Base-by-base conservation (phyloP, 768 basidiomycete genomes). In the Leucosporidium yakuticum region DNA sequence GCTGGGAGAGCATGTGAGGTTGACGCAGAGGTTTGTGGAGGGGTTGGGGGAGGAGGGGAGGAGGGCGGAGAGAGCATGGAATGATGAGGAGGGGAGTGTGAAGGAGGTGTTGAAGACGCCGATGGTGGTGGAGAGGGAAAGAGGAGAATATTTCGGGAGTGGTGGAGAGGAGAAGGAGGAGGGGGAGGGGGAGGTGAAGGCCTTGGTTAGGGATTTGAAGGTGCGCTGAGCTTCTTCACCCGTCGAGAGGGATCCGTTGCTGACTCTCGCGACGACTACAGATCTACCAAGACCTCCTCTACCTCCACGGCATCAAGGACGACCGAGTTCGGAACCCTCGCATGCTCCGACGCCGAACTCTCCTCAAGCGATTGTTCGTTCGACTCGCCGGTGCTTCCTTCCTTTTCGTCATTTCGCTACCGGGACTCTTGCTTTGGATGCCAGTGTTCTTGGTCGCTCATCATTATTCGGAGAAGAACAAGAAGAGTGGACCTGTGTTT, bases 1-100 rank as follows among this genome's bases (percentile, higher is more conserved):
- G 63, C 81, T 94, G 21, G 91, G 92, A 17, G 88, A 94, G 77
- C 85, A 90, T 76, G 87, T 93, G 32, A 84, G 90, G 27, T 82
- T 90, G 12, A 86, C 84, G 50, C 83, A 87, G 74, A 81, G 83
- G 53, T 94, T 93, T 76, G 81, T 90, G 21, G 89, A 91, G 70
- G 85, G 82, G 3, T 89, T 94, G 77, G 88, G 88, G 20, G 70
- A 23, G n/a, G 49, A 58, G n/a, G n/a, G n/a, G 60, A 48, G 19
- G 48, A 34, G 56, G 58, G 60, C 51, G 29, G 32, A 39, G 55
- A 58, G n/a, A 29, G 53, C 47, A 14, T 54, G 53, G 62, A 59
- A 17, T 29, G 51, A 44, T 20, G 69, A 54, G 17, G 36, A 21
- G 39, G 17, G 29, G 47, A 61, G 21, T 34, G 39, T 49, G 6